A percentile compares a stretch with the other conserved stretches of the same genome.
These are phyloP conservation scores for Galerina sulciceps DNA, from an alignment of 768 basidiomycete genomes.

Conservation along the genomic window DNA sequence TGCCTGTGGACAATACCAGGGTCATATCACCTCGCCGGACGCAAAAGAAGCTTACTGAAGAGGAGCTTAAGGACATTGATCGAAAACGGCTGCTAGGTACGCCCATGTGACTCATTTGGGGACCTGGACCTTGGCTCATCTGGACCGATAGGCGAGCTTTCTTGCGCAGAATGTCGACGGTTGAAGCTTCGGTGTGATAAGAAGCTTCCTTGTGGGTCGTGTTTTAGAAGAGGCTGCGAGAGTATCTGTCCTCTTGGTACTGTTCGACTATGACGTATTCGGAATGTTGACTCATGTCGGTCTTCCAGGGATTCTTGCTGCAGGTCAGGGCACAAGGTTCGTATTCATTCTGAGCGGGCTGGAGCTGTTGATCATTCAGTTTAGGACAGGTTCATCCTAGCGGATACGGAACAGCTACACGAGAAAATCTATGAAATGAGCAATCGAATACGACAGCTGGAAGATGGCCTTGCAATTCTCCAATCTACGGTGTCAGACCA, in stretches of 20 bases:
- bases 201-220: constrained; percentile 54
- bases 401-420: constrained; percentile 69
- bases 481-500: constrained; percentile 61
- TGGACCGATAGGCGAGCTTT: constrained; percentile 45
- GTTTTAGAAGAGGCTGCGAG: constrained; percentile 61
- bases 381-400: constrained; percentile 58
- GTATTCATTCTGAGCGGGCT: constrained; percentile 7
- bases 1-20: constrained; percentile 49
- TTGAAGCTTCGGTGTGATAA: constrained; percentile 59
- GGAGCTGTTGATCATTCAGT: neutral
- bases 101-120: constrained; percentile 11
- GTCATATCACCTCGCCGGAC: constrained; percentile 40
- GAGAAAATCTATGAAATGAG: constrained; percentile 70
- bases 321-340: constrained; percentile 55
- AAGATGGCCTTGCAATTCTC: constrained; percentile 67
- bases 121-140: neutral
- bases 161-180: constrained; percentile 57
- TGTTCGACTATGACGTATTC: constrained; percentile 5
- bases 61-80: constrained; percentile 57
- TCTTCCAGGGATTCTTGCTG: constrained; percentile 47
- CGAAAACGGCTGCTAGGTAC: constrained; percentile 51
- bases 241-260: constrained; percentile 67
- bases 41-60: constrained; percentile 50
- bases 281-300: neutral
- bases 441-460: constrained; percentile 68